These are phyloP conservation scores for Aspergillus viridinutans DNA, from an alignment of 2,329 filamentous ascomycete species.

Conservation along the genomic window DNA sequence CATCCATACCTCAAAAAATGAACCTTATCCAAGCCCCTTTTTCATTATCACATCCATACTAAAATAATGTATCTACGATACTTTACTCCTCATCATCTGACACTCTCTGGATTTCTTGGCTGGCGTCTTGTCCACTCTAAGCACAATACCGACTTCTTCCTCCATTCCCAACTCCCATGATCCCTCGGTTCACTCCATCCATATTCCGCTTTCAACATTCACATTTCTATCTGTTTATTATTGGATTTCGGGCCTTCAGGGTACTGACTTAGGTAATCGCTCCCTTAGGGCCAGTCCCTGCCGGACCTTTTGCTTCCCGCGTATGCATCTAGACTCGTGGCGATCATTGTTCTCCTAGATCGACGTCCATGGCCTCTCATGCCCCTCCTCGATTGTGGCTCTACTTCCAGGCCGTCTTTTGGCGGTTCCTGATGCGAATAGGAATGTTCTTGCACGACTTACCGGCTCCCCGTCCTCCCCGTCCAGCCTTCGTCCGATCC, in stretches of 20 bases:
- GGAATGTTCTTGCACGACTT: slow-evolving; percentile 66
- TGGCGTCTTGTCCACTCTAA: background rate
- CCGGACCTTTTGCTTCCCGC: background rate
- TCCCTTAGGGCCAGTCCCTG: background rate
- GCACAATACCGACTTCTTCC: background rate
- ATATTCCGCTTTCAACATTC: background rate
- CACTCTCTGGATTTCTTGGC: background rate
- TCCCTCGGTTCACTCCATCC: background rate
- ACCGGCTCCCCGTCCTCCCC: slow-evolving; percentile 57
- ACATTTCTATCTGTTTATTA: background rate
- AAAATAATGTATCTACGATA: background rate
- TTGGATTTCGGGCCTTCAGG: background rate
- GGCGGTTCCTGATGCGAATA: slow-evolving; percentile 64
- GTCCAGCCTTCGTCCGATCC: slow-evolving; percentile 55
- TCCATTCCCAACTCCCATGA: background rate
- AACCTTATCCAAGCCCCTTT: background rate
- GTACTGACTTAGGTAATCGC: background rate
- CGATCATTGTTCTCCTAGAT: slow-evolving; percentile 1
- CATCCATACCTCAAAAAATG: background rate
- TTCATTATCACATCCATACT: background rate
- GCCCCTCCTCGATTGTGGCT: slow-evolving; percentile 54
- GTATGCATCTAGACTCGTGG: background rate
- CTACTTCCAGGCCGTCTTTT: slow-evolving; percentile 59
- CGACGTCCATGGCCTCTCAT: slow-evolving; percentile 22
- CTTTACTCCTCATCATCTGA: background rate